A percentile compares a stretch with the other conserved stretches of the same genome.
These are phyloP conservation scores for Lathyrus oleraceus DNA, from an alignment of 306 rosid genomes.

Conservation along the genomic window DNA sequence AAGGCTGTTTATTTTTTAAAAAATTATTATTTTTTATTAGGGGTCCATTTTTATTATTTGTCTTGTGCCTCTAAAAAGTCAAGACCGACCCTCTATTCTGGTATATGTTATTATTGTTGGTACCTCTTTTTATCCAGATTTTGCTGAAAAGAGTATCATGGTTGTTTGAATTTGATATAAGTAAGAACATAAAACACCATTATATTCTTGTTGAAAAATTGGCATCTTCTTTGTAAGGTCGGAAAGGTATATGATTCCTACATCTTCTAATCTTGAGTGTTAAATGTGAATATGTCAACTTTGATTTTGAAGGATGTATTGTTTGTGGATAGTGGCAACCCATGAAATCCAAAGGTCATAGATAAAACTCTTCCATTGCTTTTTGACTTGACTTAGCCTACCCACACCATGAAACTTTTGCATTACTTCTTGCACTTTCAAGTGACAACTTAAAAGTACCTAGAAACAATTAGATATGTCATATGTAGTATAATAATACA, in stretches of 20 bases:
- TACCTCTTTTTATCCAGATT: neutral
- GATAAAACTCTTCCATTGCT: no score
- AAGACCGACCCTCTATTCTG: no score
- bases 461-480: no score
- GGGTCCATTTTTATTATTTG: no score
- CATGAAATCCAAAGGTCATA: slow-evolving; percentile 87
- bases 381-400: no score
- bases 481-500: no score
- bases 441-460: no score
- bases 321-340: slow-evolving; percentile 92
- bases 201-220: neutral
- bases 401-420: no score
- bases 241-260: slow-evolving; percentile 1
- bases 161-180: slow-evolving; percentile 22
- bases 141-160: slow-evolving; percentile 16
- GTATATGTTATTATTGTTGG: slow-evolving; percentile 24
- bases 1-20: no score
- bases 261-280: slow-evolving; percentile 7
- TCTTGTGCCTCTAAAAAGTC: no score
- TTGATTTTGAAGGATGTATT: slow-evolving; percentile 77
- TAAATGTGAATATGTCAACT: slow-evolving; percentile 28
- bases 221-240: neutral
- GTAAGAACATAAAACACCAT: slow-evolving; percentile 25
- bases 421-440: no score
- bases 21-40: no score